phyloP scores from a whole-genome alignment of 2,329 filamentous ascomycete genomes.

The Aspergillus luchuensis region DNA sequence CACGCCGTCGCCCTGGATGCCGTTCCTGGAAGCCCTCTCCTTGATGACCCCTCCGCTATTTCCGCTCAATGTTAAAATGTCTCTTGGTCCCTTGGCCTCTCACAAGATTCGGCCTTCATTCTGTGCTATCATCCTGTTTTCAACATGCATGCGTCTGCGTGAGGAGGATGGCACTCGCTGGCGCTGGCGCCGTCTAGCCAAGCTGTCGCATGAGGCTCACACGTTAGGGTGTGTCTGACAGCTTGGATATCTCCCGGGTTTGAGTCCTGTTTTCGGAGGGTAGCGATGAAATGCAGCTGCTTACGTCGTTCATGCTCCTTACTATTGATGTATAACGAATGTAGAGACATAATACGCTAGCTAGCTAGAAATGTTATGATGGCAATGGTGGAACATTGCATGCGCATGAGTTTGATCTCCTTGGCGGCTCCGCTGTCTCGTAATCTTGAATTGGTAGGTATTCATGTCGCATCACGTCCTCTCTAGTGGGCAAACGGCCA shows the following conservation, averaged over 20 bases:
- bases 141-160: background rate
- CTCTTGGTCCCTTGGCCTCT: background rate
- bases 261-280: background rate
- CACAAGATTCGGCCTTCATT: background rate
- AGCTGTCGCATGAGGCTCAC: background rate
- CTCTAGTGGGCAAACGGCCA: no score
- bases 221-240: background rate
- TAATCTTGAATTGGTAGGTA: no score
- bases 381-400: background rate
- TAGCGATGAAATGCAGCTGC: background rate
- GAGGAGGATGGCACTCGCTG: slow-evolving; percentile 6
- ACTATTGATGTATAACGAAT: slow-evolving; percentile 10
- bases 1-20: slow-evolving; percentile 84
- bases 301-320: background rate
- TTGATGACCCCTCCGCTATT: slow-evolving; percentile 29
- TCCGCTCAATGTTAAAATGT: background rate
- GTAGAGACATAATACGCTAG: slow-evolving; percentile 9
- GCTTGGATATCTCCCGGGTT: slow-evolving; percentile 4
- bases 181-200: slow-evolving; percentile 17
- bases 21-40: slow-evolving; percentile 50
- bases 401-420: no score
- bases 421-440: no score
- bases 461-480: no score
- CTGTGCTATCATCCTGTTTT: background rate
- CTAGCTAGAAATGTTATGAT: background rate